These are phyloP conservation scores for Pulveroboletus sp. DNA, from an alignment of 768 basidiomycete species.

Conservation along the genomic window DNA sequence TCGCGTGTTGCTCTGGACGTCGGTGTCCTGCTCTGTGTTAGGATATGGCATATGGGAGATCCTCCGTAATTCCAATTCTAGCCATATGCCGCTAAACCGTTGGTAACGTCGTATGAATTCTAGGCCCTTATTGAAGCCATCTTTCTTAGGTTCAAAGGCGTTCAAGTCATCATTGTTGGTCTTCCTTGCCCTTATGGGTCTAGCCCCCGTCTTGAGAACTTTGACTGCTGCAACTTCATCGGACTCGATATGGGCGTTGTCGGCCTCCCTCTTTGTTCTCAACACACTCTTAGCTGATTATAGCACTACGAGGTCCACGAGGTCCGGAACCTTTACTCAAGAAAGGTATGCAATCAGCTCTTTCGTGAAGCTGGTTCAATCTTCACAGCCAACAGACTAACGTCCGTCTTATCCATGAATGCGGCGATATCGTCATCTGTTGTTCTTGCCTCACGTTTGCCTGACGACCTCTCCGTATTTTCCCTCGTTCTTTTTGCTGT, in stretches of 20 bases:
- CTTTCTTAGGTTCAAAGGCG: constrained; percentile 56
- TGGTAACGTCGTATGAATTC: constrained; percentile 9
- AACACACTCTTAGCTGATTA: constrained; percentile 86
- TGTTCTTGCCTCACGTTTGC: constrained; percentile 86
- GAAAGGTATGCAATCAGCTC: constrained; percentile 49
- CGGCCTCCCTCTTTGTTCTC: constrained; percentile 78
- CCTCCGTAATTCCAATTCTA: constrained; percentile 39
- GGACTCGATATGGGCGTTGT: constrained; percentile 94
- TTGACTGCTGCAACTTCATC: constrained; percentile 93
- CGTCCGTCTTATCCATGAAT: constrained; percentile 83
- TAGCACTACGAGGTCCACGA: constrained; percentile 45
- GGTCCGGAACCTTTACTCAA: constrained; percentile 41
- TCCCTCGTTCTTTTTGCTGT: constrained; percentile 83
- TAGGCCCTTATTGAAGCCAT: constrained; percentile 8
- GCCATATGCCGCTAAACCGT: constrained; percentile 22
- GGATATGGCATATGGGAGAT: constrained; percentile 66
- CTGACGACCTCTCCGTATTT: constrained; percentile 82
- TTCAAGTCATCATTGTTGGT: constrained; percentile 82
- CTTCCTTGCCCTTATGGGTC: constrained; percentile 81
- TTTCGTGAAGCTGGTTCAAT: constrained; percentile 19
- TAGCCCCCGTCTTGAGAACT: constrained; percentile 88
- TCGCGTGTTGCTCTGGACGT: constrained; percentile 62
- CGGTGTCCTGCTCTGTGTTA: constrained; percentile 51
- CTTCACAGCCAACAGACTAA: constrained; percentile 49
- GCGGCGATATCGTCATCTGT: constrained; percentile 91